Evolutionary conservation across 2,329 filamentous ascomycete species (phyloP).

Genomic region (Sclerotinia borealis): DNA sequence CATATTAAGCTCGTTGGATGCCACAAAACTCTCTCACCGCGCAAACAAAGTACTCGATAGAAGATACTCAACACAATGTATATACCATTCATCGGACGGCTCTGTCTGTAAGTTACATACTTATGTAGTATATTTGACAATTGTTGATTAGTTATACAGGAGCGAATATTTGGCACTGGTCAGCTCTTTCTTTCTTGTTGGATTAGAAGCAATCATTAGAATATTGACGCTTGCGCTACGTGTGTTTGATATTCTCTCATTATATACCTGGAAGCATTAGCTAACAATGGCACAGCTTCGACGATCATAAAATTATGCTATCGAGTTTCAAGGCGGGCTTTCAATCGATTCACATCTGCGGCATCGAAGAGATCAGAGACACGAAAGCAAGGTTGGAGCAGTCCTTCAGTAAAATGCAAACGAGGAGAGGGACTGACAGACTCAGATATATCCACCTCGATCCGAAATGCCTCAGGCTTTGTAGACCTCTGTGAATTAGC

Average conservation of each 20-base stretch:
- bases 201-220: constrained; percentile 75
- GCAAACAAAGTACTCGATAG: constrained; percentile 3
- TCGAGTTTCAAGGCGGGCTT: constrained; percentile 70
- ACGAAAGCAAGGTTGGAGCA: constrained; percentile 57
- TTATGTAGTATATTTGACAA: background rate
- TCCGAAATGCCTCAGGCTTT: constrained; percentile 86
- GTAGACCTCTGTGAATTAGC: constrained; percentile 87
- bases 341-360: constrained; percentile 70
- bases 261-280: background rate
- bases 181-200: constrained; percentile 75
- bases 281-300: constrained; percentile 47
- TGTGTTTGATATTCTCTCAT: constrained; percentile 39
- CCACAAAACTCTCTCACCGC: constrained; percentile 5
- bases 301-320: constrained; percentile 81
- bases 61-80: constrained; percentile 25
- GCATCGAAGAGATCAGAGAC: constrained; percentile 62
- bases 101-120: constrained; percentile 34
- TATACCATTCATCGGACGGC: constrained; percentile 38
- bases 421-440: constrained; percentile 18
- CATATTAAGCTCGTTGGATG: background rate
- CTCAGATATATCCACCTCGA: constrained; percentile 61
- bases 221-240: constrained; percentile 83
- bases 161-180: constrained; percentile 83
- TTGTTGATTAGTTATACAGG: constrained; percentile 38
- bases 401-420: constrained; percentile 55